Evolutionary conservation across 73 alveolate genomes (phyloP).

Genomic region (Uronychia binucleata): DNA sequence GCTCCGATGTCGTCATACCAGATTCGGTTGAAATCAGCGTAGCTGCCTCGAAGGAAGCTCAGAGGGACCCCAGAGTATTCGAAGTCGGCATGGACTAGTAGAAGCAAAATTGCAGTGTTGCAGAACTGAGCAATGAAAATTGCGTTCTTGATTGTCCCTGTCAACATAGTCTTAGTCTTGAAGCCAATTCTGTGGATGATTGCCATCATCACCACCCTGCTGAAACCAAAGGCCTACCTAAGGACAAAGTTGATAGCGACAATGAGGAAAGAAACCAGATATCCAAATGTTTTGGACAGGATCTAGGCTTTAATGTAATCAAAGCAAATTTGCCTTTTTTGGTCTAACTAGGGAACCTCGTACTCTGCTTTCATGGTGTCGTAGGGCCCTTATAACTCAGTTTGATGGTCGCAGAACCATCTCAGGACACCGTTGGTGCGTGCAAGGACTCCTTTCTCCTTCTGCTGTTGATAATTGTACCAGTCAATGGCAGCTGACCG

Average conservation of each 20-base stretch:
- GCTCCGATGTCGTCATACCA: slow-evolving; percentile 73
- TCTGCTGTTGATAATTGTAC: neutral
- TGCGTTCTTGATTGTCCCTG: slow-evolving; percentile 34
- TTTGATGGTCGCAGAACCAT: neutral
- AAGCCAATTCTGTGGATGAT: slow-evolving; percentile 12
- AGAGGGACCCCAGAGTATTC: slow-evolving; percentile 13
- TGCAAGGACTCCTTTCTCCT: neutral
- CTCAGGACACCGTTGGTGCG: neutral
- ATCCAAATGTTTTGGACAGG: neutral
- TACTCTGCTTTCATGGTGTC: neutral
- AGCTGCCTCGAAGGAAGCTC: slow-evolving; percentile 37
- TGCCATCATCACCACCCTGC: slow-evolving; percentile 16
- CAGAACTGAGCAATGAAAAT: slow-evolving; percentile 45
- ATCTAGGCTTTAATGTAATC: neutral
- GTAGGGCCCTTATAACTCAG: neutral
- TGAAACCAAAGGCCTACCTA: slow-evolving; percentile 13
- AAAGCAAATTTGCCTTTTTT: neutral
- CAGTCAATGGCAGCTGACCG: neutral
- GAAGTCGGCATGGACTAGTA: slow-evolving; percentile 44
- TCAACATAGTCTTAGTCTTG: slow-evolving; percentile 43
- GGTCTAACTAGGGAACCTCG: neutral
- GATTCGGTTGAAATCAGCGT: slow-evolving; percentile 60
- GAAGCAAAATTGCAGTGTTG: slow-evolving; percentile 53
- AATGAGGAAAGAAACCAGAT: slow-evolving; percentile 7
- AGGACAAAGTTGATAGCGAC: slow-evolving; percentile 32